A percentile compares a stretch with the other conserved stretches of the same genome.
phyloP scores from a whole-genome alignment of 169 alveolate species.

The Toxoplasma gondii region DNA sequence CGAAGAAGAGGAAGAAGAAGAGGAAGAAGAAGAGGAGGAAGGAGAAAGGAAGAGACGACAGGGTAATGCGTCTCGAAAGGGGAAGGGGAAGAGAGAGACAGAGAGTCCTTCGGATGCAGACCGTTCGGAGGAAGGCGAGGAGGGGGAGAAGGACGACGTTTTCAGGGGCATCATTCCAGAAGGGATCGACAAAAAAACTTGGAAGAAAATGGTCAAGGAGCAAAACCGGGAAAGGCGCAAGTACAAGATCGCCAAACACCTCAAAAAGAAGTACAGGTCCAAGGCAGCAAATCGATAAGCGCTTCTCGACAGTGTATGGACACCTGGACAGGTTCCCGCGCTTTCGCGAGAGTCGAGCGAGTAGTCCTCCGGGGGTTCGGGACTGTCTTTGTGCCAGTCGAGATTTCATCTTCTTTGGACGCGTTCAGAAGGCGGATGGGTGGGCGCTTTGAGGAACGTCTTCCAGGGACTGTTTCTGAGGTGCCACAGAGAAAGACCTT shows the following conservation, averaged over 20 bases:
- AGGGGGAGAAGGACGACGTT: not conserved
- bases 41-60: not conserved
- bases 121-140: constrained; percentile 4
- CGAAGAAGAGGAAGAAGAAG: not conserved
- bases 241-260: constrained; percentile 60
- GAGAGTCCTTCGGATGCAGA: not conserved
- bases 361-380: not conserved
- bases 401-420: not conserved
- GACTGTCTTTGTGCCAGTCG: not conserved
- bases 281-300: constrained; percentile 44
- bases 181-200: constrained; percentile 58
- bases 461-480: too few species aligned
- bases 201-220: constrained; percentile 72
- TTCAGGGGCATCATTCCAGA: constrained; percentile 68
- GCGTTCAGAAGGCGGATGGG: not conserved
- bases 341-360: not conserved
- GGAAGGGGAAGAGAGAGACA: not conserved
- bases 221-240: constrained; percentile 59
- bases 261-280: constrained; percentile 57
- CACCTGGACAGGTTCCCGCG: not conserved
- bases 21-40: not conserved
- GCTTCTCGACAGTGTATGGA: not conserved
- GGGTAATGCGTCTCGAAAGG: not conserved
- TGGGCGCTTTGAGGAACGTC: too few species aligned
- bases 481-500: too few species aligned